phyloP scores from a whole-genome alignment of 768 basidiomycete genomes.

The Zangia roseola region DNA sequence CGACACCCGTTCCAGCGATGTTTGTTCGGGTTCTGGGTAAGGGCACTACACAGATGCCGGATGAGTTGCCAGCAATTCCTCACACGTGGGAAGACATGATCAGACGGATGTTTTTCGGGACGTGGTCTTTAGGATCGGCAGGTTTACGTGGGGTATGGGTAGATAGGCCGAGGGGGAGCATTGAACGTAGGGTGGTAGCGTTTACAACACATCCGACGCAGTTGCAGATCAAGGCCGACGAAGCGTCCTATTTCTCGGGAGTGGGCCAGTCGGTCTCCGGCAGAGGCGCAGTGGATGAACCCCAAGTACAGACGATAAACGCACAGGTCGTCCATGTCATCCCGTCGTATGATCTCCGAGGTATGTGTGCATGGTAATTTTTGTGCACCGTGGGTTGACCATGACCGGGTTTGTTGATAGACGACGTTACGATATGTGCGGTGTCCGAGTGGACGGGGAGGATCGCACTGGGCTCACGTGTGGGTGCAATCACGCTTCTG shows the following conservation, averaged over 20 bases:
- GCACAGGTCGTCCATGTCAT: constrained; percentile 17
- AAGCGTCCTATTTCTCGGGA: neutral
- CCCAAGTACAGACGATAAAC: constrained; percentile 3
- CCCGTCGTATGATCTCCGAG: constrained; percentile 30
- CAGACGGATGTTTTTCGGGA: constrained; percentile 10
- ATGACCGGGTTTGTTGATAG: constrained; percentile 28
- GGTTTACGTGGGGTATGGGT: constrained; percentile 28
- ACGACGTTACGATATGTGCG: constrained; percentile 46
- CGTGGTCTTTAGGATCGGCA: constrained; percentile 17
- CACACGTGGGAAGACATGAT: constrained; percentile 1
- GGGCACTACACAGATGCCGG: neutral
- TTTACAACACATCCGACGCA: constrained; percentile 18
- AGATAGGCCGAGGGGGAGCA: constrained; percentile 15
- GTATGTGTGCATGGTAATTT: constrained; percentile 9
- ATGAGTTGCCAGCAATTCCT: neutral
- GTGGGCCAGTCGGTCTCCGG: neutral
- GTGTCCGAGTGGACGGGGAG: constrained; percentile 45
- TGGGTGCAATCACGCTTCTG: constrained; percentile 31
- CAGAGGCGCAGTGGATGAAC: neutral
- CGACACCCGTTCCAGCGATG: constrained; percentile 31
- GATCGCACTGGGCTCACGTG: constrained; percentile 42
- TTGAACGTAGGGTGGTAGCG: constrained; percentile 20
- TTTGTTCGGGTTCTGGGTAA: constrained; percentile 40
- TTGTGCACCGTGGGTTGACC: neutral
- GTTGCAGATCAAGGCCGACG: neutral